Conservation (phyloP, 495 filamentous ascomycete genomes). For the Aspergillus hancockii region DNA sequence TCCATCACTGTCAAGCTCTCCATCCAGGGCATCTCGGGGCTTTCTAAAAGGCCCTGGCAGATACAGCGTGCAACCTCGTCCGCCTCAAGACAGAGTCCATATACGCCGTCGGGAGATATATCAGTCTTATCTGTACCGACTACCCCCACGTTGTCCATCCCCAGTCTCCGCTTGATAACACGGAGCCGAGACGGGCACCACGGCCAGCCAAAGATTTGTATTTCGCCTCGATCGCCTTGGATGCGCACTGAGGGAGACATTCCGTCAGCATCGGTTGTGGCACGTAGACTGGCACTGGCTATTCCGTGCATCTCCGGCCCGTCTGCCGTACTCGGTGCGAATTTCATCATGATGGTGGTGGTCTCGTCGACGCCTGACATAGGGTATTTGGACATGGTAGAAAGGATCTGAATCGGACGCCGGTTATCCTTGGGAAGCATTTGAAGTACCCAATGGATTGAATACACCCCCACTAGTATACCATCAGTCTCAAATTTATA, state of each 20-base stretch:
- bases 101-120: slow-evolving; percentile 56
- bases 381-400: slow-evolving; percentile 63
- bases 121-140: slow-evolving; percentile 53
- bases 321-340: slow-evolving; percentile 49
- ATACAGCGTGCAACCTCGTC: slow-evolving; percentile 74
- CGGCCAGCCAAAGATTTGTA: slow-evolving; percentile 66
- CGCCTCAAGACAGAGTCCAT: slow-evolving; percentile 84
- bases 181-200: slow-evolving; percentile 64
- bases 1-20: neutral
- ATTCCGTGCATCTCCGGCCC: slow-evolving; percentile 55
- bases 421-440: slow-evolving; percentile 47
- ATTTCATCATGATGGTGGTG: slow-evolving; percentile 67
- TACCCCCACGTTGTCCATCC: slow-evolving; percentile 26
- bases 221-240: slow-evolving; percentile 73
- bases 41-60: slow-evolving; percentile 68
- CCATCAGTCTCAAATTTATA: neutral
- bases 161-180: slow-evolving; percentile 35
- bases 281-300: slow-evolving; percentile 62
- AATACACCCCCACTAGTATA: slow-evolving; percentile 66
- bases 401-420: slow-evolving; percentile 42
- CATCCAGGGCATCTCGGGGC: slow-evolving; percentile 57
- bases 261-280: slow-evolving; percentile 58
- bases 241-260: slow-evolving; percentile 63
- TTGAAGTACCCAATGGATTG: slow-evolving; percentile 79
- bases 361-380: slow-evolving; percentile 69